These are phyloP conservation scores for Eucalyptus cloeziana DNA, from an alignment of 345 rosid genomes.

Conservation along the genomic window DNA sequence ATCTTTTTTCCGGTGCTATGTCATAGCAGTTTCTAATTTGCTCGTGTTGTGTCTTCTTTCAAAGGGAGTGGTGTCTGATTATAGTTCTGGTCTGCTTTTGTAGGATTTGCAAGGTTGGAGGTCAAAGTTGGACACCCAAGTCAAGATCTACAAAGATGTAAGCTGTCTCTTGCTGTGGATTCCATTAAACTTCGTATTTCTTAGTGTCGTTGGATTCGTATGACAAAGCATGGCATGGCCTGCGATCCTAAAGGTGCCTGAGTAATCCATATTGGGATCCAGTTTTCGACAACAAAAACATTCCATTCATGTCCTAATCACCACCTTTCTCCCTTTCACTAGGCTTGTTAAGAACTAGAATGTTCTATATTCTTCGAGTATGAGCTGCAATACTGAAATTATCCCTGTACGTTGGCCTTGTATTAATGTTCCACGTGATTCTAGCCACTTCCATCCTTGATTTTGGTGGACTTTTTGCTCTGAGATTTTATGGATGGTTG, in stretches of 20 bases:
- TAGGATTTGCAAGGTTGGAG: constrained; percentile 97
- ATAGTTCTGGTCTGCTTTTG: not conserved
- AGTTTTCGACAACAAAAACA: not conserved
- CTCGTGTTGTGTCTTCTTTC: not conserved
- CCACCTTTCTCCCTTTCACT: not conserved
- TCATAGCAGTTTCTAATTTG: not conserved
- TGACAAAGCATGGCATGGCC: not conserved
- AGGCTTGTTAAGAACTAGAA: not conserved
- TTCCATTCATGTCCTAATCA: not conserved
- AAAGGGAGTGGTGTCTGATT: not conserved
- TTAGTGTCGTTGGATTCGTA: not conserved
- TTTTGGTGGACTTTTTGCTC: not conserved
- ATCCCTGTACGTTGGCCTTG: not conserved
- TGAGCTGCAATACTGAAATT: not conserved
- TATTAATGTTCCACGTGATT: not conserved
- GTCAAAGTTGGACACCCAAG: constrained; percentile 84
- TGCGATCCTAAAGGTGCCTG: not conserved
- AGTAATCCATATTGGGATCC: not conserved
- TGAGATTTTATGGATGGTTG: not conserved
- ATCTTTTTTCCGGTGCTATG: not conserved
- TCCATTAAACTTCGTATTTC: not conserved
- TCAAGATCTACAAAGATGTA: constrained; percentile 73
- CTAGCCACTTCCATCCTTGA: not conserved
- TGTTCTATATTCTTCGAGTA: not conserved
- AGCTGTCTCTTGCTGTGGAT: not conserved